Conservation (phyloP, 2,329 filamentous ascomycete genomes). For the Blastomyces emzantsi region DNA sequence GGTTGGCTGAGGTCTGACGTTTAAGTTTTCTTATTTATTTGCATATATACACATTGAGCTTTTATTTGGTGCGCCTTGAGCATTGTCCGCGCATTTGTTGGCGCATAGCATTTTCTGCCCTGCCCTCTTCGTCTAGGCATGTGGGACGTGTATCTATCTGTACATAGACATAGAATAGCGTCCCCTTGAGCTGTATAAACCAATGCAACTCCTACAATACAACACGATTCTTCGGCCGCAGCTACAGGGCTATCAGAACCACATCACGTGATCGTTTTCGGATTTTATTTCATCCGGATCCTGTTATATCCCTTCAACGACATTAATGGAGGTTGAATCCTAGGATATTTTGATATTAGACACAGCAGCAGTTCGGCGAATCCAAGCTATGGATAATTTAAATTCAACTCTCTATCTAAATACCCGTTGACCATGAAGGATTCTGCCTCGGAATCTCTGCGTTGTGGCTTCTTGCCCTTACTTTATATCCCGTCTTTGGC, state of each 20-base stretch:
- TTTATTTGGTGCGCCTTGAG: neutral
- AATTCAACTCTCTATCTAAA: neutral
- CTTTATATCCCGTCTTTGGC: neutral
- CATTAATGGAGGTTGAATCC: neutral
- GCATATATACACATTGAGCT: neutral
- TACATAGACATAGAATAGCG: neutral
- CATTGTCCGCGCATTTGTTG: neutral
- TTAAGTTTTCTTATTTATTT: neutral
- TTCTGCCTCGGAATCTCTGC: neutral
- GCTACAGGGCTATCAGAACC: too few relatives aligned
- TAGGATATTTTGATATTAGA: neutral
- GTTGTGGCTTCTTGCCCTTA: slow-evolving; percentile 3
- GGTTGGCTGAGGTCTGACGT: neutral
- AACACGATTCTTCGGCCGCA: too few relatives aligned
- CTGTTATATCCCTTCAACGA: neutral
- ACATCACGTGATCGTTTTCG: neutral
- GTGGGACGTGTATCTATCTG: neutral
- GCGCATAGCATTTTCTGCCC: neutral
- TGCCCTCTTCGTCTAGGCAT: neutral
- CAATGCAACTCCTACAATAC: neutral
- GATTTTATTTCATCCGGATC: neutral
- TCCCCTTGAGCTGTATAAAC: neutral
- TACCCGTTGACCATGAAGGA: neutral
- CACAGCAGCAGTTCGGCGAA: neutral
- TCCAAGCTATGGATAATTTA: neutral